These are phyloP conservation scores for Phytophthora fragariaefolia DNA, from an alignment of 352 stramenopile genomes.

Conservation along the genomic window DNA sequence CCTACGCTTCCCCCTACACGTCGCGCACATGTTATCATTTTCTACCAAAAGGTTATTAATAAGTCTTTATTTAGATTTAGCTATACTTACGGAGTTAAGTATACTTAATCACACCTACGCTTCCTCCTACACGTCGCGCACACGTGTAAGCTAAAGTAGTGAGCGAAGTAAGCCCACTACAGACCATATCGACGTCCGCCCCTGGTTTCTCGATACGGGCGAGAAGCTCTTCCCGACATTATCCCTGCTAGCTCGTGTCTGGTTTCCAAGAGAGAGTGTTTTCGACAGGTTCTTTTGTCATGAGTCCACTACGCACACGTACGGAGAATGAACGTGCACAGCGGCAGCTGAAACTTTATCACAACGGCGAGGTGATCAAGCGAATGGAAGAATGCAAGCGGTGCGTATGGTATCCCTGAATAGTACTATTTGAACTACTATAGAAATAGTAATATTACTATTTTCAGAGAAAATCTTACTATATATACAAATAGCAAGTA, in stretches of 20 bases:
- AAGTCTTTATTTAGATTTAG: no score
- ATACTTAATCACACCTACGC: no score
- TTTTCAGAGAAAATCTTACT: not conserved
- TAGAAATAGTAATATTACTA: not conserved
- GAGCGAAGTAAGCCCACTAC: no score
- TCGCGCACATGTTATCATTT: no score
- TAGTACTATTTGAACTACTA: no score
- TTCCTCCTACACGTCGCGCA: no score
- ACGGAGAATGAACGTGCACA: slow-evolving; percentile 4
- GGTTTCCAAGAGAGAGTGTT: slow-evolving; percentile 6
- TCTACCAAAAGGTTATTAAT: no score
- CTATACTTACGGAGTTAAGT: no score
- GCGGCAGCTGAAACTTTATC: not conserved
- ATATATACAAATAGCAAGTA: not conserved
- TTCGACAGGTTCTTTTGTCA: slow-evolving; percentile 8
- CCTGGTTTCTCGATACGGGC: slow-evolving; percentile 3
- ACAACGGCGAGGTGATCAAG: not conserved
- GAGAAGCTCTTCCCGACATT: not conserved
- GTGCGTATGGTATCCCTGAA: not conserved
- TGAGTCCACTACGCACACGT: not conserved
- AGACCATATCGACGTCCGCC: not conserved
- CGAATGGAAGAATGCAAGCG: slow-evolving; percentile 1
- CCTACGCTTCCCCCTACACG: no score
- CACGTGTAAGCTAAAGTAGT: no score
- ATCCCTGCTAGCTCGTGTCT: slow-evolving; percentile 6